Evolutionary conservation across 2,329 filamentous ascomycete species (phyloP).

Genomic region (Plenodomus lindquistii): DNA sequence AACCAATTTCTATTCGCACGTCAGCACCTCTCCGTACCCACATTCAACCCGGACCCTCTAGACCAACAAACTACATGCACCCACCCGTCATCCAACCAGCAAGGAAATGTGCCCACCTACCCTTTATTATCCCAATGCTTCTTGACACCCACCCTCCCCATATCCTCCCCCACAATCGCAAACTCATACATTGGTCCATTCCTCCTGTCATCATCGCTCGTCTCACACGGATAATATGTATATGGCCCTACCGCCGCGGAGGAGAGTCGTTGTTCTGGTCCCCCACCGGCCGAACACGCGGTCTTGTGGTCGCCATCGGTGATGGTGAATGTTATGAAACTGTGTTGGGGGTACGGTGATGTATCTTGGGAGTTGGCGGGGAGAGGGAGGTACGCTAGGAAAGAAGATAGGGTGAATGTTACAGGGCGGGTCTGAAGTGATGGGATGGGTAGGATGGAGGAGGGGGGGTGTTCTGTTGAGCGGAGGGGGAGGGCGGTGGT

Average conservation of each 20-base stretch:
- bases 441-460: no score
- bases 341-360: neutral
- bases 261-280: neutral
- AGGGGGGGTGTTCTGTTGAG: neutral
- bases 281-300: neutral
- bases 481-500: neutral
- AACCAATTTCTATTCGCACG: neutral
- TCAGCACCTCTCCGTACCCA: neutral
- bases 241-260: neutral
- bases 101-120: neutral
- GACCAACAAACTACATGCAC: neutral
- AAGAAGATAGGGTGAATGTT: neutral
- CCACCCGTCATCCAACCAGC: neutral
- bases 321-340: neutral
- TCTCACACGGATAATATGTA: neutral
- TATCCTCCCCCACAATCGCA: neutral
- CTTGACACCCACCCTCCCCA: neutral
- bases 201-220: no score
- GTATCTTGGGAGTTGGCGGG: neutral
- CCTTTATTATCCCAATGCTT: conserved; percentile 1
- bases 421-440: no score
- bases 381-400: neutral
- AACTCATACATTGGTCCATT: neutral
- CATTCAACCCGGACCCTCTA: neutral
- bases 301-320: neutral